phyloP scores from a whole-genome alignment of 2,329 filamentous ascomycete genomes.

The Zasmidium cellare region DNA sequence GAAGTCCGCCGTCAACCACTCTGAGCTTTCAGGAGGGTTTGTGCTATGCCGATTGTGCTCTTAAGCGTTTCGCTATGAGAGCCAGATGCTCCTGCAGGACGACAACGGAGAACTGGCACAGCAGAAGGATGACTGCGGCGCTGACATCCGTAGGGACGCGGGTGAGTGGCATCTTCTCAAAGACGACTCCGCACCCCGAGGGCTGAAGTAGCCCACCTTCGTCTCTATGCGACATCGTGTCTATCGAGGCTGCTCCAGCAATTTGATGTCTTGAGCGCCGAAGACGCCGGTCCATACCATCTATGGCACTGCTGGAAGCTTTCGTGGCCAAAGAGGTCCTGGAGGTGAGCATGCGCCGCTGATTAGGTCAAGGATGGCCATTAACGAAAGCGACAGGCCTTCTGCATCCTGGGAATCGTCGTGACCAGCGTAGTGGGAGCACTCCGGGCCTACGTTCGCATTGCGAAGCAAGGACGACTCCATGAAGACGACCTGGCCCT shows the following conservation, averaged over 20 bases:
- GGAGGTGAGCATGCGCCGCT: background rate
- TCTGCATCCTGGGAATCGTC: conserved; percentile 13
- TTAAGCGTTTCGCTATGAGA: background rate
- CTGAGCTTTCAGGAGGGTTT: background rate
- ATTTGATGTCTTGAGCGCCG: background rate
- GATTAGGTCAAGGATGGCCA: background rate
- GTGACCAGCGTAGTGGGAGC: conserved; percentile 7
- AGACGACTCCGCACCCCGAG: background rate
- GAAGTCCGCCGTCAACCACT: background rate
- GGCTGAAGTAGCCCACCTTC: background rate
- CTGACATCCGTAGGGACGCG: background rate
- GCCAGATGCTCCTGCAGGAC: background rate
- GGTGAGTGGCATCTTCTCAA: background rate
- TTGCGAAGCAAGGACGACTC: conserved; percentile 7
- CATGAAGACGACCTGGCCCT: conserved; percentile 13
- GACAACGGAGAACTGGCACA: conserved; percentile 1
- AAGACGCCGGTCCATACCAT: background rate
- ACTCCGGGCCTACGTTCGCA: conserved; percentile 10
- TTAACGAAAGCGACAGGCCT: conserved; percentile 2
- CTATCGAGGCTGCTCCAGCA: background rate
- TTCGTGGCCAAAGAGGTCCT: conserved; percentile 7
- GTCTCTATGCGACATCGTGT: background rate
- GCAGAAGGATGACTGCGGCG: background rate
- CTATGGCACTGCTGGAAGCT: conserved; percentile 8
- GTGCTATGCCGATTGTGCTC: background rate